Evolutionary conservation across 345 rosid genomes (phyloP).

Genomic region (Erodium maritimum): DNA sequence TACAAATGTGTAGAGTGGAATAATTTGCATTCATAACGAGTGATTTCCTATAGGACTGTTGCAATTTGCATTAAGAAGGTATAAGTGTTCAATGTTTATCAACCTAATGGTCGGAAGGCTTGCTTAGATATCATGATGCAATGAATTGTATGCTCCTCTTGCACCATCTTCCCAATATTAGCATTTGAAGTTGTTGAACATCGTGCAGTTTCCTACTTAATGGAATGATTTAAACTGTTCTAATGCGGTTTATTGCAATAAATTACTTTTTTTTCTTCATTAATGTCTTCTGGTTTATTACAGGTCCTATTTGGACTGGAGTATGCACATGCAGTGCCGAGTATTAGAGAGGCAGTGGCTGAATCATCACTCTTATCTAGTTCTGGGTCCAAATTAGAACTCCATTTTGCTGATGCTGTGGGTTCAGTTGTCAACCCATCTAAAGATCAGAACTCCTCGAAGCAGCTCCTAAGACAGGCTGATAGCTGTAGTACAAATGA

Average conservation of each 20-base stretch:
- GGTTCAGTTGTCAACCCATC: conserved; percentile 43
- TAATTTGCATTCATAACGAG: background rate
- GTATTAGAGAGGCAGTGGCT: conserved; percentile 31
- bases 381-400: conserved; percentile 14
- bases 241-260: background rate
- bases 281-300: conserved; percentile 2
- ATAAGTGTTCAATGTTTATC: background rate
- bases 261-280: too few species aligned
- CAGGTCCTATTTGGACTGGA: conserved; percentile 92
- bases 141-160: background rate
- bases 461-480: conserved; percentile 18
- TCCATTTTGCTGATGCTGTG: conserved; percentile 44
- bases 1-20: background rate
- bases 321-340: conserved; percentile 47
- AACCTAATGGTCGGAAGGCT: background rate
- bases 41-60: background rate
- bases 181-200: background rate
- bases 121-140: background rate
- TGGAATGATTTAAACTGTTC: background rate
- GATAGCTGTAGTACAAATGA: conserved; percentile 11
- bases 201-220: background rate
- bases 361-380: conserved; percentile 20
- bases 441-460: conserved; percentile 15
- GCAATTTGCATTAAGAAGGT: background rate
- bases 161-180: background rate